phyloP scores from a whole-genome alignment of 106 monocot genomes.

The Dendrobium nobile region DNA sequence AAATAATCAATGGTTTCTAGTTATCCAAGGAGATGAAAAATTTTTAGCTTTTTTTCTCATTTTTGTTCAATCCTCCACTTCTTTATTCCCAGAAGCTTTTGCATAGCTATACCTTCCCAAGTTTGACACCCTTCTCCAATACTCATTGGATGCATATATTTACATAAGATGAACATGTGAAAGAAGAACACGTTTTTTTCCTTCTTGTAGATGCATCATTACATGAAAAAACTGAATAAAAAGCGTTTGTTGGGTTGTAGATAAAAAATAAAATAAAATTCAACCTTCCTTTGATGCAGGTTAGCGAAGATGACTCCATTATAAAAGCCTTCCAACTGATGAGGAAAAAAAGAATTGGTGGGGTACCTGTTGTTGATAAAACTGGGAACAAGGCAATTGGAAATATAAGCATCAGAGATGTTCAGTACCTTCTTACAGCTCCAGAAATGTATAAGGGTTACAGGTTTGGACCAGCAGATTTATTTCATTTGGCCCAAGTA shows the following conservation, averaged over 20 bases:
- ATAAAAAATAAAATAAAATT: neutral
- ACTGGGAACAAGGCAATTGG: slow-evolving; percentile 51
- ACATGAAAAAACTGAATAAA: neutral
- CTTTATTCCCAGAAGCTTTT: no score
- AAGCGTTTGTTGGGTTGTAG: neutral
- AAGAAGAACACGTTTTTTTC: no score
- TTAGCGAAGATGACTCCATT: slow-evolving; percentile 63
- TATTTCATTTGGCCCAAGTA: neutral
- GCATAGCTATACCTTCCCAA: no score
- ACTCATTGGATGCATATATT: no score
- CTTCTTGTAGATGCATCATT: no score
- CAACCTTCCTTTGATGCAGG: slow-evolving; percentile 18
- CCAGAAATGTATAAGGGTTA: slow-evolving; percentile 61
- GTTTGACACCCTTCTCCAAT: no score
- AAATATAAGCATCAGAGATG: slow-evolving; percentile 79
- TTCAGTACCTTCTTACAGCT: slow-evolving; percentile 62
- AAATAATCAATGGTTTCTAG: no score
- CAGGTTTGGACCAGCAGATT: slow-evolving; percentile 32
- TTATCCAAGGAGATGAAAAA: no score
- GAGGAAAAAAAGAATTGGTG: slow-evolving; percentile 65
- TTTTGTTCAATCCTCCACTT: no score
- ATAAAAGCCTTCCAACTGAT: slow-evolving; percentile 71
- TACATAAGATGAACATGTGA: no score
- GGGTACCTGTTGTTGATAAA: slow-evolving; percentile 66
- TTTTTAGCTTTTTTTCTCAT: no score